Conservation (phyloP, 352 stramenopile species). For the Globisporangium acanthophoron region DNA sequence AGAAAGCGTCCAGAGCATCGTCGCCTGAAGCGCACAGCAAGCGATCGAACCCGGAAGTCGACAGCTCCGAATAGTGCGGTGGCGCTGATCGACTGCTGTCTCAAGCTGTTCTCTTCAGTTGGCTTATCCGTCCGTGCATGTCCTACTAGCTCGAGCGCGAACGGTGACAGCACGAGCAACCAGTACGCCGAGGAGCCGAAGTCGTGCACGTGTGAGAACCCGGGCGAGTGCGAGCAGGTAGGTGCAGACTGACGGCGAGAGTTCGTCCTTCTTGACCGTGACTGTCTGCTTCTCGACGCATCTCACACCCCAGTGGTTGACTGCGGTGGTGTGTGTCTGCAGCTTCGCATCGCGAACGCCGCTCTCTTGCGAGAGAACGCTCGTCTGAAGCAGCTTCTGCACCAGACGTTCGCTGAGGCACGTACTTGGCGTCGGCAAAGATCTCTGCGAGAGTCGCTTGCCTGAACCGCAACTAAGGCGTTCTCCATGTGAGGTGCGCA, state of each 20-base stretch:
- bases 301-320: neutral
- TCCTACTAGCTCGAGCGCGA: neutral
- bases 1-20: neutral
- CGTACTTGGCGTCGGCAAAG: neutral
- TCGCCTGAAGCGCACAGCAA: neutral
- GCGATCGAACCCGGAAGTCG: neutral
- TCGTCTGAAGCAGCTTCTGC: conserved; percentile 26
- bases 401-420: conserved; percentile 31
- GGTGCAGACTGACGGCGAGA: neutral
- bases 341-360: conserved; percentile 18
- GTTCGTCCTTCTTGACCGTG: too few relatives aligned
- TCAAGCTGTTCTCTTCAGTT: neutral
- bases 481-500: neutral
- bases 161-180: neutral
- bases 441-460: neutral
- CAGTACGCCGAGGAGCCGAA: neutral
- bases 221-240: neutral
- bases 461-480: neutral
- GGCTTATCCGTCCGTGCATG: neutral
- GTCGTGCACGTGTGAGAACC: conserved; percentile 1
- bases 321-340: conserved; percentile 3
- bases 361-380: conserved; percentile 27
- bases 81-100: neutral
- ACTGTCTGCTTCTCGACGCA: neutral
- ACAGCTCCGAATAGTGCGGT: neutral